Base-by-base conservation (phyloP, 2,329 filamentous ascomycete species). In the Diaporthe sp. region DNA sequence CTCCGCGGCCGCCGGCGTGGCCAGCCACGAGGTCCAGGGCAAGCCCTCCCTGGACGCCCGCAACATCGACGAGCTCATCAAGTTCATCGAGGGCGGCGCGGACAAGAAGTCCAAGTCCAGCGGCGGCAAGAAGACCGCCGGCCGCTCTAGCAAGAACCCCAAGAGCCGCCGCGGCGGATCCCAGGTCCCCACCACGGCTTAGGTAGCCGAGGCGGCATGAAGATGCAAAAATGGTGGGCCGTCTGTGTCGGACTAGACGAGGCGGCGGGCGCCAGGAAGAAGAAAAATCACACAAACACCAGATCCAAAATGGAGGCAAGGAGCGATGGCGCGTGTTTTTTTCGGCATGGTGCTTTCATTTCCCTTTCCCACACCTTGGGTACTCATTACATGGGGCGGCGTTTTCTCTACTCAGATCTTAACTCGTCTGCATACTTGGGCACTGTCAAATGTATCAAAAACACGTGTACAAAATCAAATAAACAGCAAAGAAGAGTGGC, bases 31-130 rank as follows among this genome's bases (percentile, higher is more conserved):
- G 76, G 61, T 77, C 55, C 73, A 77, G 73, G 60, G 65, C 28
- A 77, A 77, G 28, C 83, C 80, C 78, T 85, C 84, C 71, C 86
- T 95, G 65, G 95, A 97, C 82, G 91, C 93, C 73, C 90, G 95
- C 80, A 98, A 92, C 85, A 95, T 99, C 78, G 96, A 98, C 80
- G 96, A 99, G 84, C 87, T 99, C 55, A 89, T 99, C 82, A 95
- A 94, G 85, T 98, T 96, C 85, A 98, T 99, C 79, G 97, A 98
- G 84, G 71, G 71, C 65, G 96, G 96, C 58, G 87, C 84, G 22
- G 90, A 92, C 72, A 85, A 87, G 77, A 87, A 88, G 81, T 86
- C 86, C 78, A 85, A 86, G 80, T 85, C 84, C 74, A 84, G 74
- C 67, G 68, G 73, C 15, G 60, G 72, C 55, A 77, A 77, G 73